These are phyloP conservation scores for Leccinum rimulosum DNA, from an alignment of 768 basidiomycete genomes.

Conservation along the genomic window DNA sequence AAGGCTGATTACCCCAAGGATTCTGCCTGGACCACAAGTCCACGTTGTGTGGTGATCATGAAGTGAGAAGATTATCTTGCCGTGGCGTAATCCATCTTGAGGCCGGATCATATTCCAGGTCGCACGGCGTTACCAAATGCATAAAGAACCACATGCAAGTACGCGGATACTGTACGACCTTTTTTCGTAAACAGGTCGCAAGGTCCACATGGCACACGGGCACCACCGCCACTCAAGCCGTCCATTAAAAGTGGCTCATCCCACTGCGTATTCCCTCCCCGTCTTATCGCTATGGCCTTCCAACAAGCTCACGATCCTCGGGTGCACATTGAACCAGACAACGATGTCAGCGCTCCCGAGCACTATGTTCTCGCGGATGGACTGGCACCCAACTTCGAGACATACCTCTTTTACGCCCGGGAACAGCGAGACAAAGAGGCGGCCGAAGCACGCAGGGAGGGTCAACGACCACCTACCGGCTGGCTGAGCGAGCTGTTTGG, in stretches of 20 bases:
- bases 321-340: constrained; percentile 3
- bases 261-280: background rate
- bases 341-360: constrained; percentile 12
- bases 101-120: background rate
- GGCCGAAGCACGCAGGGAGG: constrained; percentile 19
- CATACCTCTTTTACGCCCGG: constrained; percentile 30
- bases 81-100: background rate
- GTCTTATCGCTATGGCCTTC: constrained; percentile 17
- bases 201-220: background rate
- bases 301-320: background rate
- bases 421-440: constrained; percentile 31
- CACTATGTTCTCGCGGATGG: constrained; percentile 21
- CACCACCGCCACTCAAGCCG: background rate
- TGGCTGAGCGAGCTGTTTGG: constrained; percentile 22
- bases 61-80: background rate
- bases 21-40: background rate
- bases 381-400: constrained; percentile 29
- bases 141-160: background rate
- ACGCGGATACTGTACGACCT: background rate
- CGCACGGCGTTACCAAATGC: background rate
- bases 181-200: background rate
- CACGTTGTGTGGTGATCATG: background rate
- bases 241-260: constrained; percentile 3
- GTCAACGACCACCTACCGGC: constrained; percentile 10
- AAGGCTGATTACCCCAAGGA: too few relatives aligned